Percentiles rank a stretch among this genome's conserved stretches.
These are phyloP conservation scores for Diaporthe helianthi DNA, from an alignment of 2,329 filamentous ascomycete species.

Conservation along the genomic window DNA sequence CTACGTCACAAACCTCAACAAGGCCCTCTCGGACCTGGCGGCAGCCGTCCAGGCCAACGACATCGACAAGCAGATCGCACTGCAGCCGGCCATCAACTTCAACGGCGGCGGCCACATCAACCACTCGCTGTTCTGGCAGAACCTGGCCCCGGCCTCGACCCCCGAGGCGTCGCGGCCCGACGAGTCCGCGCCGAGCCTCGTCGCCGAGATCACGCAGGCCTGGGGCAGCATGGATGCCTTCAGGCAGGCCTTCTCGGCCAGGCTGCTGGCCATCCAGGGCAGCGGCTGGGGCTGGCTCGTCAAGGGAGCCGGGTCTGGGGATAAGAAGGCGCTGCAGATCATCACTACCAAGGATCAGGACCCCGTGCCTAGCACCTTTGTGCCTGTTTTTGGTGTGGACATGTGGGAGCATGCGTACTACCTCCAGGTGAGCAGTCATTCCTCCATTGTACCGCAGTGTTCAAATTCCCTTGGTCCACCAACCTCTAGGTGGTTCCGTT, in stretches of 20 bases:
- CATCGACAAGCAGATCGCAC: constrained; percentile 64
- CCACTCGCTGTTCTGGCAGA: constrained; percentile 74
- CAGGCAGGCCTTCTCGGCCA: constrained; percentile 68
- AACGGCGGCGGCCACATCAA: constrained; percentile 73
- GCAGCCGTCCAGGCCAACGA: constrained; percentile 62
- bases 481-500: too few species aligned
- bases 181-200: constrained; percentile 63
- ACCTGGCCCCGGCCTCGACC: constrained; percentile 68
- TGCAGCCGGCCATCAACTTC: constrained; percentile 71
- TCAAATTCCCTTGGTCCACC: too few species aligned
- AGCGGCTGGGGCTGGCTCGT: constrained; percentile 91
- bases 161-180: constrained; percentile 58
- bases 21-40: constrained; percentile 74
- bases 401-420: constrained; percentile 98
- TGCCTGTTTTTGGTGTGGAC: constrained; percentile 80
- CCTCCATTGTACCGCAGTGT: too few species aligned
- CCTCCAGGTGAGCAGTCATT: constrained; percentile 63
- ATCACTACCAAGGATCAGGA: constrained; percentile 89
- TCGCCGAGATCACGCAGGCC: constrained; percentile 65
- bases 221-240: constrained; percentile 76
- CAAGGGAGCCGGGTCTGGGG: constrained; percentile 55
- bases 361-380: constrained; percentile 67
- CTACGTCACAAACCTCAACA: constrained; percentile 90
- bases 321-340: constrained; percentile 65
- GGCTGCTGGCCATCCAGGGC: constrained; percentile 76